These are phyloP conservation scores for Suaeda aralocaspica DNA, from an alignment of 148 eudicot genomes.

Conservation along the genomic window DNA sequence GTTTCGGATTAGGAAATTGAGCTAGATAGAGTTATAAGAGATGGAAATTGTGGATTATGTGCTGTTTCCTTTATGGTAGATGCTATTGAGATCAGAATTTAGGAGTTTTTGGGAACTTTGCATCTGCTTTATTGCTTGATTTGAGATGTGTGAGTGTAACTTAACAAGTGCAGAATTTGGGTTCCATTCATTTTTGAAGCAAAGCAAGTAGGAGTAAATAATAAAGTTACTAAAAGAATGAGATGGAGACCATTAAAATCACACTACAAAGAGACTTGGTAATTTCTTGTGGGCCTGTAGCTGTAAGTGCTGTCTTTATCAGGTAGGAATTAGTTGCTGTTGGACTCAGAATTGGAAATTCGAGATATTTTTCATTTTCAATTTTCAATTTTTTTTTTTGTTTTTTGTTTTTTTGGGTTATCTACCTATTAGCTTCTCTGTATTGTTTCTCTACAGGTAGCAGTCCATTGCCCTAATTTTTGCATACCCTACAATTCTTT, in stretches of 20 bases:
- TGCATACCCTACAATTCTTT: constrained; percentile 3
- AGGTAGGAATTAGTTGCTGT: constrained; percentile 40
- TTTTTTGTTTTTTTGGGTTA: background rate
- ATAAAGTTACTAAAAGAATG: constrained; percentile 5
- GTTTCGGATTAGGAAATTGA: no score
- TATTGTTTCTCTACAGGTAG: constrained; percentile 32
- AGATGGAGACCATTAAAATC: constrained; percentile 6
- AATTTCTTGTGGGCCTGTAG: constrained; percentile 32
- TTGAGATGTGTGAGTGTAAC: constrained; percentile 6
- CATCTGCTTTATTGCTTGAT: background rate
- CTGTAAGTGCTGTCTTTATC: constrained; percentile 45
- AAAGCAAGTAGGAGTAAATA: constrained; percentile 3
- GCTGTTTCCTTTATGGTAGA: background rate
- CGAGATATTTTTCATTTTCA: constrained; percentile 24
- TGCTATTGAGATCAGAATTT: background rate
- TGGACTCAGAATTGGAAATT: constrained; percentile 35
- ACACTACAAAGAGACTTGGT: constrained; percentile 9
- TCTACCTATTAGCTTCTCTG: constrained; percentile 42
- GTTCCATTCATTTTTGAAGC: background rate
- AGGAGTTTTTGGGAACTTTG: background rate
- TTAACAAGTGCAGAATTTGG: background rate
- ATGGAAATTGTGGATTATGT: no score
- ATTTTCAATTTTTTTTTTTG: constrained; percentile 8
- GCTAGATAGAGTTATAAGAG: no score
- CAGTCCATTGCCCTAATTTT: constrained; percentile 34